phyloP scores from a whole-genome alignment of 2,329 filamentous ascomycete genomes.

The Fusarium incarnatum region DNA sequence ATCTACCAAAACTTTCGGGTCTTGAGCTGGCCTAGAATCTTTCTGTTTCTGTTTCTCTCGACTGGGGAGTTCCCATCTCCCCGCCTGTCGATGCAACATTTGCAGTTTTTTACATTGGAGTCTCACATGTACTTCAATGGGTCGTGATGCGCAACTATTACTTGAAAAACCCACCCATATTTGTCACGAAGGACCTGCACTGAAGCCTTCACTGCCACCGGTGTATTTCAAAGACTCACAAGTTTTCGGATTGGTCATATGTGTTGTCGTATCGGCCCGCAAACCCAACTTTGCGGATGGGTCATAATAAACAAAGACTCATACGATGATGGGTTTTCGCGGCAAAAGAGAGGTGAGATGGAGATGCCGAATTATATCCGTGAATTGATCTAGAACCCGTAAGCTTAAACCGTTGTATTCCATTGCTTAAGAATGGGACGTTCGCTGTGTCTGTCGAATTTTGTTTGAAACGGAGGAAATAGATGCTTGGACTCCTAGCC shows the following conservation, averaged over 20 bases:
- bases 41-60: background rate
- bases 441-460: background rate
- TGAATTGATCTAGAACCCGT: too few species aligned
- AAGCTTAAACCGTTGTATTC: background rate
- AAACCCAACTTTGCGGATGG: conserved; percentile 9
- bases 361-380: background rate
- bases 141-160: conserved; percentile 6
- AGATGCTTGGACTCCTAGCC: background rate
- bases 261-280: conserved; percentile 12
- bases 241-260: conserved; percentile 1
- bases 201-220: background rate
- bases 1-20: background rate
- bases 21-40: background rate
- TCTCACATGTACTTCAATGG: background rate
- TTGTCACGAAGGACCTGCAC: background rate
- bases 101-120: background rate
- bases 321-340: conserved; percentile 26
- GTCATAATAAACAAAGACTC: conserved; percentile 19
- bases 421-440: background rate
- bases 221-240: background rate
- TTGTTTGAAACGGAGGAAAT: background rate
- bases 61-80: background rate
- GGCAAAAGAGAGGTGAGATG: background rate
- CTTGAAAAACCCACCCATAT: background rate
- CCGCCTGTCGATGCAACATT: background rate